Evolutionary conservation across 768 basidiomycete genomes (phyloP), one percentile per base, ranked within the genome.

Genomic region (Amanita muscaria): DNA sequence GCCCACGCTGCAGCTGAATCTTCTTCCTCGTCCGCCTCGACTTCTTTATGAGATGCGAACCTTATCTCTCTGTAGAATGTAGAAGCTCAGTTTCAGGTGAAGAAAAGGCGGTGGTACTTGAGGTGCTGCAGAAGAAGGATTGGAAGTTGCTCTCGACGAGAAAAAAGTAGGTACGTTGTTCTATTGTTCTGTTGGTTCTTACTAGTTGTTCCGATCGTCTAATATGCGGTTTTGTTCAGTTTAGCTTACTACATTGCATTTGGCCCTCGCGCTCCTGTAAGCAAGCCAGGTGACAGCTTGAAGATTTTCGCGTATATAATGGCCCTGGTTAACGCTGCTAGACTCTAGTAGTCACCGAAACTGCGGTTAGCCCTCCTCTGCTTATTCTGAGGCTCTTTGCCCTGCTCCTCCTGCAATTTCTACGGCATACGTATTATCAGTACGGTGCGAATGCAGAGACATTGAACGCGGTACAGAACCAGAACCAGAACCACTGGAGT

Each of bases 161-260:
- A 99, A 97, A 81, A 94, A 93, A 70, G 94, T 94, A 53, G 88
- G 94, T 97, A 53, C 59, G 92, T 84, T 39, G 15, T 45, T 41
- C 40, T 49, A 27, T 22, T 38, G 3, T 44, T 33, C 19, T n/a
- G n/a, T n/a, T n/a, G n/a, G n/a, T 39, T n/a, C 44, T 11, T 32
- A 18, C 31, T n/a, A n/a, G n/a, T n/a, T n/a, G n/a, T n/a, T n/a
- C n/a, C n/a, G n/a, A n/a, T n/a, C n/a, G n/a, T n/a, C n/a, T n/a
- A n/a, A n/a, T n/a, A 27, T 42, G 38, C 31, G 9, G 23, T 43
- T 44, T 40, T 47, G 16, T 18, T 45, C 23, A 11, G 23, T 48
- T 45, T 48, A 97, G 93, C 92, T 39, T 99, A 97, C 76, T 99
- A 89, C 65, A 87, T 99, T 59, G 87, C 94, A 4, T 98, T 94